Evolutionary conservation across 176 grass and related monocot species (phyloP), one percentile per base, ranked within the genome.

Genomic region (Elymus sibiricus): DNA sequence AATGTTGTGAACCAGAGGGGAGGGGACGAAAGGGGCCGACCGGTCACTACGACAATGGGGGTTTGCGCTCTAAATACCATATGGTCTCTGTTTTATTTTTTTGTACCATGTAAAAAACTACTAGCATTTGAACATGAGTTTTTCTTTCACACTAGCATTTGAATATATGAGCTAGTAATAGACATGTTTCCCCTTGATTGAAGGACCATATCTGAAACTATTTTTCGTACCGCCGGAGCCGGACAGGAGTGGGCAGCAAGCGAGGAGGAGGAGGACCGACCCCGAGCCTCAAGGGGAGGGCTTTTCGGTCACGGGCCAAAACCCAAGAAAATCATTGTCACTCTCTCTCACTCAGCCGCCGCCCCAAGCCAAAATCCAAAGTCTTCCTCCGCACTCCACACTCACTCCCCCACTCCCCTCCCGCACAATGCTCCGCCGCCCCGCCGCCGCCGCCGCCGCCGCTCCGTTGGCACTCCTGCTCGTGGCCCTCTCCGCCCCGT

Each of bases 261-360:
- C 49, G 49, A 21, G 32, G 32, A 34, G 4, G 32, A 34, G 51
- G 51, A 21, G 51, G 17, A 55, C 17, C 19, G 53, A 56, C 53
- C 53, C 49, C 19, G 2, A 55, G 3, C 51, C 51, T 17, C 53
- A 6, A 17, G 51, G 51, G 1, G 55, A 74, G 78, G 76, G 35
- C 55, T 29, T 32, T 65, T 26, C 7, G 42, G 77, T 85, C 78
- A 72, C 79, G 78, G 38, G 84, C 34, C 51, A 31, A 40, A 64
- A 60, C 34, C 53, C 53, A 74, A 47, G 32, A 70, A 86, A 92
- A 86, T 64, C 77, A 62, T 85, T 76, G 70, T 77, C 26, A 27
- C 72, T 0, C 8, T 8, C 40, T 15, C n/a, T 14, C 63, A 0
- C 28, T 22, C 81, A 55, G 12, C 16, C 28, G 29, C 65, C 58